Base-by-base conservation (phyloP, 805 yeast species). In the Wickerhamiella dianesei region DNA sequence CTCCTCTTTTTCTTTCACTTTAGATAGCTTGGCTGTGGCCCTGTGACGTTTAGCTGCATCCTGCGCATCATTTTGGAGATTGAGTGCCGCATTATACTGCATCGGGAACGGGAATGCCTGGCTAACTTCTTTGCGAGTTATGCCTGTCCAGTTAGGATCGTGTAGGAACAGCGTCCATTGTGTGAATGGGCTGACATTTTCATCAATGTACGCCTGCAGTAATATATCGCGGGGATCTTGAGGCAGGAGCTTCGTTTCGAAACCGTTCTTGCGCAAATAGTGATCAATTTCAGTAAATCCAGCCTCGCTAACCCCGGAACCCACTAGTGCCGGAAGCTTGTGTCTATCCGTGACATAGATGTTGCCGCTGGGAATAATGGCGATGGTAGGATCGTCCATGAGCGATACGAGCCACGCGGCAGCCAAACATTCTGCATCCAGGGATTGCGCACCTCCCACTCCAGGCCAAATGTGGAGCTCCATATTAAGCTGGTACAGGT, bases 381-480 rank as follows among this genome's bases (percentile, higher is more conserved):
- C 25, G 19, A 56, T 42, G 9, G 32, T 12, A 4, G 51, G 48
- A 2, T 35, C 46, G 8, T 32, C 47, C 17, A 52, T 35, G 17
- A 46, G 20, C 5, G 46, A 17, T 9, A 59, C 44, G 25, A 53
- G 53, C 63, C 63, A 61, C 4, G 51, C 43, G 6, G 58, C 54
- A 3, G 65, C 65, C 13, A 61, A 41, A 37, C 64, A 61, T n/a
- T 58, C 60, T 2, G 67, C 60, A 17, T 56, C 57, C 16, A 61
- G 55, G 2, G 63, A 54, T 4, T 51, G 50, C 3, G 53, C 35
- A 5, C 54, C 53, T 4, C 44, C 51, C 4, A 59, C 35, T 8
- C 59, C 51, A n/a, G 59, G 57, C 62, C 63, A 61, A 3, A 62
- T 53, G 41, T 63, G 65, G 20, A 62, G 53, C 43, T 62, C 61